Evolutionary conservation across 768 basidiomycete species (phyloP), one percentile per base, ranked within the genome.

Genomic region (Ramaria rubella): DNA sequence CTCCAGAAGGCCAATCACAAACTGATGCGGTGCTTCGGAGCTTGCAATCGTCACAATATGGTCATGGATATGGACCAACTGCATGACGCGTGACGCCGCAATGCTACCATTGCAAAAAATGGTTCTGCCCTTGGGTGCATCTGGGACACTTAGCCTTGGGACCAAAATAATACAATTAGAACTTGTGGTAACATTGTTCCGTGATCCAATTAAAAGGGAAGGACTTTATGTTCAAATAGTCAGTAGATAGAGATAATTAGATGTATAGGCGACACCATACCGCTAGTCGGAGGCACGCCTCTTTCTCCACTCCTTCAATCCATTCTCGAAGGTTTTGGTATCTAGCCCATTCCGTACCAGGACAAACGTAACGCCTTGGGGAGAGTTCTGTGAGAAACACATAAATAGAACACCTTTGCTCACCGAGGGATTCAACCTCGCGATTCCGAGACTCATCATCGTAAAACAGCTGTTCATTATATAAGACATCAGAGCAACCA

Each of bases 301-400:
- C 2, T 42, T 79, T 60, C 87, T 73, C 93, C 93, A 96, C 52
- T 79, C 72, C 19, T 63, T 69, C 29, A 95, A 68, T 0, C 93
- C 93, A n/a, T 76, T 70, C 61, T 87, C 82, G 64, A 90, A 91
- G 4, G 75, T 70, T n/a, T 73, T 67, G 48, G 76, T 70, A 61
- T 82, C 76, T 27, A 90, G 62, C 0, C 91, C 91, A 21, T 74
- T 67, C 2, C 72, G 69, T 4, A 90, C 86, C n/a, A 87, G 79
- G 54, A 80, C 73, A 70, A 95, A 93, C 0, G 88, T 91, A 2
- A 94, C 90, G 2, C 93, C 90, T 83, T 17, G 31, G 19, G 19
- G n/a, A 54, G 43, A 9, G 23, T 42, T 19, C 27, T 49, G 17
- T 15, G 19, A 40, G 34, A 48, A 36, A 58, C 21, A 54, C 26